Conservation (phyloP, 2,329 filamentous ascomycete genomes). For the Thielaviopsis populi region DNA sequence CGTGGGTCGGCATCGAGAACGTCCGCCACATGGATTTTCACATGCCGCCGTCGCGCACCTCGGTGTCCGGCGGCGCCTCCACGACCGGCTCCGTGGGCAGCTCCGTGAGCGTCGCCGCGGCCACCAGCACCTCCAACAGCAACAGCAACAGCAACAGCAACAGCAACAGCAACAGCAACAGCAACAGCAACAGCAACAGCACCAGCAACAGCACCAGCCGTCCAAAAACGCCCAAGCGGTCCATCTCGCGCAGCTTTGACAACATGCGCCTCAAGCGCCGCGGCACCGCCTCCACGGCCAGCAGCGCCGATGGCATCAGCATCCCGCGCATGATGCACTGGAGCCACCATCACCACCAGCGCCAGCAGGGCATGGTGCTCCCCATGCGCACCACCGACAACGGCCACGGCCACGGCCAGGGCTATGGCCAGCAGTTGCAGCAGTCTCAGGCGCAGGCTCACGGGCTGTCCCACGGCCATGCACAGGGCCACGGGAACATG, state of each 20-base stretch:
- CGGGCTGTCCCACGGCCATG: not conserved
- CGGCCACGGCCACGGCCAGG: not conserved
- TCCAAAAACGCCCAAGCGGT: constrained; percentile 18
- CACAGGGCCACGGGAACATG: not conserved
- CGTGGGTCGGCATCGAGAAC: constrained; percentile 11
- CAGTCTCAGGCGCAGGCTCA: not conserved
- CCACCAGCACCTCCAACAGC: not conserved
- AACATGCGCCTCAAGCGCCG: constrained; percentile 19
- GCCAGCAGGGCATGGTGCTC: not conserved
- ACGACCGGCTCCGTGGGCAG: not conserved
- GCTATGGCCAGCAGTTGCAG: constrained; percentile 1
- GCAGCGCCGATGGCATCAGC: constrained; percentile 7
- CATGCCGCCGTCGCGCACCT: constrained; percentile 10
- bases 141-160: not conserved
- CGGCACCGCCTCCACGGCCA: constrained; percentile 5
- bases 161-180: not conserved
- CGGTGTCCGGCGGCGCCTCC: not conserved
- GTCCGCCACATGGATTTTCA: constrained; percentile 9
- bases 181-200: not conserved
- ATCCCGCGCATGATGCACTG: constrained; percentile 12
- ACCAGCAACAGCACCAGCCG: not conserved
- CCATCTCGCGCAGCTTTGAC: constrained; percentile 18
- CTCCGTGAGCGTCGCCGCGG: constrained; percentile 2
- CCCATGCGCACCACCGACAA: not conserved
- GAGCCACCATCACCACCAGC: constrained; percentile 3